phyloP scores from a whole-genome alignment of 805 yeast genomes.

The Teunomyces panamensis region DNA sequence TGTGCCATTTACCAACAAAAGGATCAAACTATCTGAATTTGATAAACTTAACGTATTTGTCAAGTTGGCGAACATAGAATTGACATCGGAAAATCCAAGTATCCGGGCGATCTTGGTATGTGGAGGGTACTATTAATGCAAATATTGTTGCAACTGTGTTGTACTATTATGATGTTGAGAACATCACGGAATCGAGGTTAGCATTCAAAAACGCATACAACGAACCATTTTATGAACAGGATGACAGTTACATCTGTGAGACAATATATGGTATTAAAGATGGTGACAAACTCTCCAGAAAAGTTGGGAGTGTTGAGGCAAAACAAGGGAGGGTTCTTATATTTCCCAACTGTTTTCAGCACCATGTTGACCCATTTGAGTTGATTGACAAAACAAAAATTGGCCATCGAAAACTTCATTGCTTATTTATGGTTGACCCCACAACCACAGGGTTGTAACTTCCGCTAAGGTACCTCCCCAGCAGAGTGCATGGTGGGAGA shows the following conservation, averaged over 20 bases:
- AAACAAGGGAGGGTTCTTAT: conserved; percentile 27
- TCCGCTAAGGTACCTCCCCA: conserved; percentile 38
- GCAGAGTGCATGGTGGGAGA: conserved; percentile 33
- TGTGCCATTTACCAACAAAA: conserved; percentile 4
- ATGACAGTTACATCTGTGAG: conserved; percentile 22
- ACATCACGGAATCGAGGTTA: conserved; percentile 32
- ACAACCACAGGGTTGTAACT: conserved; percentile 22
- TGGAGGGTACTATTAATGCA: conserved; percentile 41
- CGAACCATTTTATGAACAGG: conserved; percentile 35
- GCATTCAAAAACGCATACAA: conserved; percentile 27
- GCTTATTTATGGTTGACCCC: conserved; percentile 38
- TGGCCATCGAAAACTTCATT: conserved; percentile 38
- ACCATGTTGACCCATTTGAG: conserved; percentile 38
- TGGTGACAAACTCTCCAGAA: conserved; percentile 19
- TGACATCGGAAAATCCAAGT: conserved; percentile 40
- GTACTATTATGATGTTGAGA: conserved; percentile 39
- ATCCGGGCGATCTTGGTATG: conserved; percentile 42
- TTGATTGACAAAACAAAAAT: conserved; percentile 31
- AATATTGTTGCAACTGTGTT: conserved; percentile 40
- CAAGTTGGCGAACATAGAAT: conserved; percentile 38
- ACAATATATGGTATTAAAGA: conserved; percentile 27
- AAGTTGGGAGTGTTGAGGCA: conserved; percentile 24
- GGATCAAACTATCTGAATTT: conserved; percentile 15
- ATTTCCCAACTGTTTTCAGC: conserved; percentile 40
- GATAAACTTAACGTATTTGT: conserved; percentile 33